These are phyloP conservation scores for Bothriochloa decipiens DNA, from an alignment of 176 grass and related monocot species.

Conservation along the genomic window DNA sequence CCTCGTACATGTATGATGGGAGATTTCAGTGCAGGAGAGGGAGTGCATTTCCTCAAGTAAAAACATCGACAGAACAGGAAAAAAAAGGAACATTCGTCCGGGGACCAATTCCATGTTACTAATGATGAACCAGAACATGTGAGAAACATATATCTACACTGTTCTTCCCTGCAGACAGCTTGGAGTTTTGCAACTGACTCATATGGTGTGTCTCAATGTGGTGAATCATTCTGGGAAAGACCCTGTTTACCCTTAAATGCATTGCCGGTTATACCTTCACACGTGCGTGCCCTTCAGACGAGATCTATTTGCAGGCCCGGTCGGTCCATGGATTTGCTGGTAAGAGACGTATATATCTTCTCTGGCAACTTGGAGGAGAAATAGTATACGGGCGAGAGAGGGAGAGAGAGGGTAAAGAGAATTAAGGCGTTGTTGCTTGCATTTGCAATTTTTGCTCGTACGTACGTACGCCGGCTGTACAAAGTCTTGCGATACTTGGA, in stretches of 20 bases:
- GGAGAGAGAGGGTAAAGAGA: neutral
- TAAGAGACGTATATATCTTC: neutral
- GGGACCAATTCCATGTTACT: constrained; percentile 48
- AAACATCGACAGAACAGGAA: neutral
- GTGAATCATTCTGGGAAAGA: constrained; percentile 49
- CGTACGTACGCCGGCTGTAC: constrained; percentile 38
- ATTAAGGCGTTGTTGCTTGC: constrained; percentile 32
- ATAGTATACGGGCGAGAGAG: neutral
- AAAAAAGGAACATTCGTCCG: constrained; percentile 47
- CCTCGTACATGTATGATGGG: neutral
- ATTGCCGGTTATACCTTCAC: constrained; percentile 32
- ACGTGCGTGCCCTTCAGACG: constrained; percentile 43
- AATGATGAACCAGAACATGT: constrained; percentile 42
- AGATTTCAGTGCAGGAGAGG: constrained; percentile 25
- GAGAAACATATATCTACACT: constrained; percentile 41
- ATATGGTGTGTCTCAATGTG: constrained; percentile 62
- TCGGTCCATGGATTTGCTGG: constrained; percentile 25
- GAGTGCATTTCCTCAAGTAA: neutral
- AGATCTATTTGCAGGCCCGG: constrained; percentile 9
- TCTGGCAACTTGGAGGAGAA: neutral
- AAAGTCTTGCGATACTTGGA: constrained; percentile 50
- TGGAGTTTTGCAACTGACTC: constrained; percentile 55
- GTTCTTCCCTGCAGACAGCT: constrained; percentile 49
- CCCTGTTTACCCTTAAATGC: constrained; percentile 58
- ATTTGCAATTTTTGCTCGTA: constrained; percentile 33